Evolutionary conservation across 2,329 filamentous ascomycete genomes (phyloP).

Genomic region (Cladosporium velox): DNA sequence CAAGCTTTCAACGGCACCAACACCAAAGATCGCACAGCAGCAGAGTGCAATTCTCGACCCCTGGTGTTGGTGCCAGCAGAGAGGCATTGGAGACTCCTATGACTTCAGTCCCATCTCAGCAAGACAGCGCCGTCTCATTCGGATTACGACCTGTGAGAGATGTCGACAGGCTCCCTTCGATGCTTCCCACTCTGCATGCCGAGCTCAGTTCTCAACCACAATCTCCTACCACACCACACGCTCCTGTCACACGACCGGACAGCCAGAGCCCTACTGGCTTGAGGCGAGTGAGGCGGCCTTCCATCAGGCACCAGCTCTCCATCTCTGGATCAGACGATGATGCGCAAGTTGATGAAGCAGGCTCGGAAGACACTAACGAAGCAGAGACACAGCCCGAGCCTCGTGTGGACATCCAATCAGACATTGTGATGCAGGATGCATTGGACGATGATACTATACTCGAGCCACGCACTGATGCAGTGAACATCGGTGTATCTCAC

Average conservation of each 20-base stretch:
- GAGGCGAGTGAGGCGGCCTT: conserved; percentile 67
- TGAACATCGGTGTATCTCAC: conserved; percentile 57
- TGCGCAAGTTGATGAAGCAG: conserved; percentile 77
- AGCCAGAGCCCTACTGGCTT: conserved; percentile 34
- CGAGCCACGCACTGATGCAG: conserved; percentile 63
- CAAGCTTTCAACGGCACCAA: conserved; percentile 61
- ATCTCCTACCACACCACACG: conserved; percentile 82
- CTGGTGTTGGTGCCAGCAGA: conserved; percentile 26
- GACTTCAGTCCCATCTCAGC: conserved; percentile 34
- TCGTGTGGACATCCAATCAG: conserved; percentile 75
- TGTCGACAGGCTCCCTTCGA: conserved; percentile 78
- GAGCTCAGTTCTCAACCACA: conserved; percentile 84
- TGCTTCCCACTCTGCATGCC: conserved; percentile 68
- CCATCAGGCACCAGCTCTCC: conserved; percentile 86
- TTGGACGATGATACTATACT: conserved; percentile 80
- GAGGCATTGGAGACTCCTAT: conserved; percentile 29
- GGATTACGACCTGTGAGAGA: conserved; percentile 76
- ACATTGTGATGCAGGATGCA: conserved; percentile 85
- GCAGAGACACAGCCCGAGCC: conserved; percentile 59
- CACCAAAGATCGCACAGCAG: conserved; percentile 49
- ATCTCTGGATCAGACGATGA: conserved; percentile 86
- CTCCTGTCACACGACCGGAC: conserved; percentile 58
- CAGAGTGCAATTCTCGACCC: conserved; percentile 34
- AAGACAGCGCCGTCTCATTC: conserved; percentile 50
- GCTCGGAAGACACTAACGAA: conserved; percentile 78